Evolutionary conservation across 352 stramenopile species (phyloP), one percentile per base, ranked within the genome.

Genomic region (Elongisporangium senticosum): DNA sequence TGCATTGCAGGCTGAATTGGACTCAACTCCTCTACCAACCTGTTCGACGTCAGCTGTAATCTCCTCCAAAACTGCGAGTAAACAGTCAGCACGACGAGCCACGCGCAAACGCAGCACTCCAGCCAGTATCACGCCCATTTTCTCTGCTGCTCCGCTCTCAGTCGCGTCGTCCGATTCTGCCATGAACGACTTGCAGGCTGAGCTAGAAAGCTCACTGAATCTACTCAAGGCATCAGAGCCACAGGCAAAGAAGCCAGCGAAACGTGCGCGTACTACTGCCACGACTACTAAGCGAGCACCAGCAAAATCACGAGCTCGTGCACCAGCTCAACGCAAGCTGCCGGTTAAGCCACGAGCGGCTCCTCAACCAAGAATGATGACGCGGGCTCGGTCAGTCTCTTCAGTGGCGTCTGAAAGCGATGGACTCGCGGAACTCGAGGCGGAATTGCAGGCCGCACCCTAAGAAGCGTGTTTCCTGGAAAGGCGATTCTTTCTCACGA

Each of bases 391-490:
- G 33, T 43, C 33, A 43, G 33, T 10, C 33, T 43, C 33, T 10
- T 68, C 55, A 1, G 40, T 67, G 13, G 64, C 58, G 8, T 83
- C 72, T 20, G 76, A 85, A 49, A 87, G 77, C 53, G 77, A 87
- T 55, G 68, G 71, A 8, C 49, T 86, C 17, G 65, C 63, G 39
- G 71, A 87, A 21, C 53, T 89, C 2, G 64, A 81, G 17, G 60
- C 61, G 10, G 78, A 88, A 24, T 62, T 88, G 1, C 55, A 68
- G 8, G 64, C 65, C 10, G 68, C 61, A 3, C n/a, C 26, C n/a
- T 43, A 17, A 37, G 33, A 17, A 43, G 1, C 33, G 33, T 17
- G 33, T 43, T 43, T 43, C 33, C 33, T 6, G 33, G 33, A 43
- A 43, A 43, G 11, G 33, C 8, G 33, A 17, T 43, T 17, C 33